Conservation (phyloP, 495 filamentous ascomycete species). For the Annulohypoxylon maeteangense region DNA sequence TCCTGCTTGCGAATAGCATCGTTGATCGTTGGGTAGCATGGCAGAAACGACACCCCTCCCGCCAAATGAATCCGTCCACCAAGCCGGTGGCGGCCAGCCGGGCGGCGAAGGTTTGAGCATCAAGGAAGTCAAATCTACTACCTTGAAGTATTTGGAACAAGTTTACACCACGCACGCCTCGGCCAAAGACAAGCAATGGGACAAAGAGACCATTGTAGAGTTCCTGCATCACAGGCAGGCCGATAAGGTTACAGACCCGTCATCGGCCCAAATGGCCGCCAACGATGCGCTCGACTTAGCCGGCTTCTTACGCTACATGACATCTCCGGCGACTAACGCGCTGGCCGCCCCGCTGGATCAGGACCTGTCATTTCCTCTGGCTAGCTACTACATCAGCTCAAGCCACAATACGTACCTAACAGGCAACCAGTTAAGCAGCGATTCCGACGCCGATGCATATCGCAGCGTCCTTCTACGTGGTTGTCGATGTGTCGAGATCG, state of each 20-base stretch:
- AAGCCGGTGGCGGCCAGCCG: conserved; percentile 52
- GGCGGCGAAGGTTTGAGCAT: conserved; percentile 45
- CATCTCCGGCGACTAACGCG: conserved; percentile 61
- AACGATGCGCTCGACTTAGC: conserved; percentile 59
- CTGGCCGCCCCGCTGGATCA: conserved; percentile 51
- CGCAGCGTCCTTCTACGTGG: conserved; percentile 82
- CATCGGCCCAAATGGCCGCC: conserved; percentile 46
- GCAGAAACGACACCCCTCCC: conserved; percentile 40
- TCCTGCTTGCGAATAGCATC: conserved; percentile 2
- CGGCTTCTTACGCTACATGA: conserved; percentile 70
- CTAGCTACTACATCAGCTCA: conserved; percentile 89
- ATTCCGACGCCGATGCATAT: conserved; percentile 83
- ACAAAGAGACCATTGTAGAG: conserved; percentile 48
- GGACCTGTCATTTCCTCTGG: conserved; percentile 74
- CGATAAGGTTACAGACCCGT: conserved; percentile 47
- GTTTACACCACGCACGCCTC: conserved; percentile 52
- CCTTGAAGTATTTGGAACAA: conserved; percentile 51
- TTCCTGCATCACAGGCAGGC: conserved; percentile 54
- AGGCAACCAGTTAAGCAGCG: conserved; percentile 89
- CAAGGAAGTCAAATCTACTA: conserved; percentile 43
- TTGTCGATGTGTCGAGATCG: conserved; percentile 95
- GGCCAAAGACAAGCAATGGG: conserved; percentile 47
- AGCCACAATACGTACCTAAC: conserved; percentile 97
- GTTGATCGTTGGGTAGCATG: conserved; percentile 29
- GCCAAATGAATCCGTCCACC: conserved; percentile 41